A percentile compares a stretch with the other conserved stretches of the same genome.
phyloP scores from a whole-genome alignment of 78 protist species.

The Dictyostelium capitatum region DNA sequence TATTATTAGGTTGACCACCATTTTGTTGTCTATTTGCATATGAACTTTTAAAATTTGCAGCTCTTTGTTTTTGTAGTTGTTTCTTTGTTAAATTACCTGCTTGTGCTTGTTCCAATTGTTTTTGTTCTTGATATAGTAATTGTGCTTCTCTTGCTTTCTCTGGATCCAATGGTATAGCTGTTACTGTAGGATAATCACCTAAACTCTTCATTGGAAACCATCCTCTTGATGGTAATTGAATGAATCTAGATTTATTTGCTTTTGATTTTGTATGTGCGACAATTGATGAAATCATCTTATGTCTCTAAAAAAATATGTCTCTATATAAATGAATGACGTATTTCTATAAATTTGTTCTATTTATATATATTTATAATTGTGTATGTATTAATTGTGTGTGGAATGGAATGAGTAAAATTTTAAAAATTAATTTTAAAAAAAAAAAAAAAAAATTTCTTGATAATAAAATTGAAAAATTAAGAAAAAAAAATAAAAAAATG shows the following conservation, averaged over 20 bases:
- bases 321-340: too few relatives aligned
- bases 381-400: too few relatives aligned
- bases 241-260: background rate
- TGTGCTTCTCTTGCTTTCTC: background rate
- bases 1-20: too few relatives aligned
- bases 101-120: background rate
- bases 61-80: background rate
- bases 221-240: background rate
- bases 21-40: too few relatives aligned
- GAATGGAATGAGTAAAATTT: too few relatives aligned
- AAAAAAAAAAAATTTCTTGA: too few relatives aligned
- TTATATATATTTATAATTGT: too few relatives aligned
- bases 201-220: background rate
- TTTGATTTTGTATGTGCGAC: background rate
- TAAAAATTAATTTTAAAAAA: too few relatives aligned
- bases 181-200: slow-evolving; percentile 5
- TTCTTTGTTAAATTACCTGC: background rate
- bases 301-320: background rate
- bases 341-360: too few relatives aligned
- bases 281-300: background rate
- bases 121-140: background rate
- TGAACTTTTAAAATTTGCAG: background rate
- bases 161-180: background rate
- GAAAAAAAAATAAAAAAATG: too few relatives aligned
- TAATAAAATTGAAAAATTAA: too few relatives aligned